Conservation (phyloP, 306 rosid genomes). For the Trichosanthes cucumerina region DNA sequence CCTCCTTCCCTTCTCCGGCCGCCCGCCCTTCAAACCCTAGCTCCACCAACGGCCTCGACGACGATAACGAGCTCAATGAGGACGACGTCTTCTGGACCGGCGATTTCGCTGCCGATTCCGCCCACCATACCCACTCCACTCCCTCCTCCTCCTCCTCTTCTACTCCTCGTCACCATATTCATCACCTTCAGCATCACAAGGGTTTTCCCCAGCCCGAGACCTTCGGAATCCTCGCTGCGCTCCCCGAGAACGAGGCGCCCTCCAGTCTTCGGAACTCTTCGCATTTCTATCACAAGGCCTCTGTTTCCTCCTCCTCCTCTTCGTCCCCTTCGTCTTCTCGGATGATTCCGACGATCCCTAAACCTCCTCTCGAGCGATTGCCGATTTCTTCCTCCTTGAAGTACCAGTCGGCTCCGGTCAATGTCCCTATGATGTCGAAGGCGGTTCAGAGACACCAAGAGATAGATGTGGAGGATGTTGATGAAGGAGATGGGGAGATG, state of each 20-base stretch:
- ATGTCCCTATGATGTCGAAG: slow-evolving; percentile 43
- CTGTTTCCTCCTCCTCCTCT: slow-evolving; percentile 37
- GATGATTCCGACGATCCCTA: slow-evolving; percentile 42
- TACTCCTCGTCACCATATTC: slow-evolving; percentile 20
- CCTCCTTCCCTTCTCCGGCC: slow-evolving; percentile 19
- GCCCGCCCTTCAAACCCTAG: slow-evolving; percentile 14
- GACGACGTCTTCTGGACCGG: slow-evolving; percentile 56
- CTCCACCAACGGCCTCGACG: slow-evolving; percentile 17
- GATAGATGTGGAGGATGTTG: slow-evolving; percentile 21
- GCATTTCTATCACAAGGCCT: slow-evolving; percentile 37
- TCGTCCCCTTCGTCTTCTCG: slow-evolving; percentile 45
- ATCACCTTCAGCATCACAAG: slow-evolving; percentile 20
- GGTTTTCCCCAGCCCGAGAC: slow-evolving; percentile 28
- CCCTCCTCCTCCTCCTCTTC: slow-evolving; percentile 27
- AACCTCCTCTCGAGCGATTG: slow-evolving; percentile 37
- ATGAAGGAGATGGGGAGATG: slow-evolving; percentile 32
- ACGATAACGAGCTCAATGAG: slow-evolving; percentile 46
- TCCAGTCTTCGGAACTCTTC: slow-evolving; percentile 22
- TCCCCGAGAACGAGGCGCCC: slow-evolving; percentile 47
- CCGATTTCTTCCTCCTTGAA: slow-evolving; percentile 24
- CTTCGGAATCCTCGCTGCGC: slow-evolving; percentile 80
- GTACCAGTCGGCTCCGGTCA: slow-evolving; percentile 70
- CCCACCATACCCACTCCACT: slow-evolving; percentile 13
- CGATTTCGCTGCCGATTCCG: slow-evolving; percentile 31
- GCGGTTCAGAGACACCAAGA: slow-evolving; percentile 26